Conservation (phyloP, 2,329 filamentous ascomycete species). For the Pseudogymnoascus sp. region DNA sequence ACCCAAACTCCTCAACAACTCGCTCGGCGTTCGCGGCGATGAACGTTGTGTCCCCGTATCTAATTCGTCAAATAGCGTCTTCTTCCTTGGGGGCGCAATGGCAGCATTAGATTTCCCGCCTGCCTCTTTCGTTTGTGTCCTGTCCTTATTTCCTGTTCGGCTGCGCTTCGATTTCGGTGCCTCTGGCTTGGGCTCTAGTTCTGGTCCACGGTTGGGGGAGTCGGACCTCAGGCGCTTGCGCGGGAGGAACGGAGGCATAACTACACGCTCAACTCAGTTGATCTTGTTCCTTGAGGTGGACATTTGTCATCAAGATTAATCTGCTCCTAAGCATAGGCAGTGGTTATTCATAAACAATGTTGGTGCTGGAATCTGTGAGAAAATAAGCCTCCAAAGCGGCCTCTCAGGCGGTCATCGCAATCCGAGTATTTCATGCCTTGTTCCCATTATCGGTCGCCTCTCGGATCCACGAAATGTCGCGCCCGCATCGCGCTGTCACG, state of each 20-base stretch:
- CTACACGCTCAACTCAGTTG: not conserved
- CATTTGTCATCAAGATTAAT: not conserved
- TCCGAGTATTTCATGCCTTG: not conserved
- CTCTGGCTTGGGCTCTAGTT: slow-evolving; percentile 17
- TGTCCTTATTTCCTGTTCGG: slow-evolving; percentile 15
- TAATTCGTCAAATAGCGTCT: slow-evolving; percentile 55
- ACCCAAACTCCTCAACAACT: slow-evolving; percentile 39
- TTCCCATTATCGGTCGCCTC: not conserved
- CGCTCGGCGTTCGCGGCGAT: slow-evolving; percentile 32
- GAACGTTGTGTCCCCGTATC: slow-evolving; percentile 36
- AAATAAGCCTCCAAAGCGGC: not conserved
- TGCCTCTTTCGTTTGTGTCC: slow-evolving; percentile 25
- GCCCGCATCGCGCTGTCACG: not conserved
- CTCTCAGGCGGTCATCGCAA: not conserved
- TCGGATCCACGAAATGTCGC: not conserved
- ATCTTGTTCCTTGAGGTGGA: not conserved
- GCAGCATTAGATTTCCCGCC: slow-evolving; percentile 19
- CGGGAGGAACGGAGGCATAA: slow-evolving; percentile 62
- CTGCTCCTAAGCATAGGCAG: not conserved
- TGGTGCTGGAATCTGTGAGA: not conserved
- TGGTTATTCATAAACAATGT: not conserved
- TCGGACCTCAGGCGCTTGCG: slow-evolving; percentile 58
- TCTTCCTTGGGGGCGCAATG: slow-evolving; percentile 39
- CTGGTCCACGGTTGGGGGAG: slow-evolving; percentile 29
- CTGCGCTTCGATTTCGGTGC: slow-evolving; percentile 18